These are phyloP conservation scores for Puccinia hordei DNA, from an alignment of 1,284 basidiomycete genomes.

Conservation along the genomic window DNA sequence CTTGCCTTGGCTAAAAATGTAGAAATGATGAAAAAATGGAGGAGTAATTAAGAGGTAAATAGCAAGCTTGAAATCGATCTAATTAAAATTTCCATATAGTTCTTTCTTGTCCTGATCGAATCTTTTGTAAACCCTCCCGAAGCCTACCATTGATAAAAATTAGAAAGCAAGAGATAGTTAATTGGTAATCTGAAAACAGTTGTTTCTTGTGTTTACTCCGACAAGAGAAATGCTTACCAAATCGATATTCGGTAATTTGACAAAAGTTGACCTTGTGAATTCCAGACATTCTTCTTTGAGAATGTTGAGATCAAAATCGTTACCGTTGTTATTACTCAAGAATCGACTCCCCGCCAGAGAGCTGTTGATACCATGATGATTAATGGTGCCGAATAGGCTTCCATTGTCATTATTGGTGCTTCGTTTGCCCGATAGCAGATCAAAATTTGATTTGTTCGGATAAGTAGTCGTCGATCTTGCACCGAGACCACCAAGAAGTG, in stretches of 20 bases:
- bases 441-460: background rate
- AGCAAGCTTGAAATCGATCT: conserved; percentile 31
- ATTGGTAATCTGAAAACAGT: background rate
- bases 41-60: conserved; percentile 2
- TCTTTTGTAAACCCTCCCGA: conserved; percentile 37
- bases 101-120: conserved; percentile 19
- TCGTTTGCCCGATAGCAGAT: conserved; percentile 6
- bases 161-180: background rate
- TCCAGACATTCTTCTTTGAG: conserved; percentile 46
- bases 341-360: conserved; percentile 3
- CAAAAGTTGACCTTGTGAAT: conserved; percentile 30
- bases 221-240: conserved; percentile 30
- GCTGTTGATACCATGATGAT: conserved; percentile 3
- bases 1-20: background rate
- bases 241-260: conserved; percentile 46
- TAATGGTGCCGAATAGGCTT: background rate
- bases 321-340: conserved; percentile 2
- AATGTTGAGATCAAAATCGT: conserved; percentile 12
- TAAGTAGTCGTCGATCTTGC: background rate
- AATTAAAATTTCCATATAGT: conserved; percentile 40
- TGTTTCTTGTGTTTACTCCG: background rate
- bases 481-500: conserved; percentile 16
- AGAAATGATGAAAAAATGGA: background rate
- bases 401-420: conserved; percentile 9
- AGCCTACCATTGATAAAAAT: background rate